A percentile compares a stretch with the other conserved stretches of the same genome.
Conservation (phyloP, 768 basidiomycete species). For the Rhodotorula kratochvilovae region DNA sequence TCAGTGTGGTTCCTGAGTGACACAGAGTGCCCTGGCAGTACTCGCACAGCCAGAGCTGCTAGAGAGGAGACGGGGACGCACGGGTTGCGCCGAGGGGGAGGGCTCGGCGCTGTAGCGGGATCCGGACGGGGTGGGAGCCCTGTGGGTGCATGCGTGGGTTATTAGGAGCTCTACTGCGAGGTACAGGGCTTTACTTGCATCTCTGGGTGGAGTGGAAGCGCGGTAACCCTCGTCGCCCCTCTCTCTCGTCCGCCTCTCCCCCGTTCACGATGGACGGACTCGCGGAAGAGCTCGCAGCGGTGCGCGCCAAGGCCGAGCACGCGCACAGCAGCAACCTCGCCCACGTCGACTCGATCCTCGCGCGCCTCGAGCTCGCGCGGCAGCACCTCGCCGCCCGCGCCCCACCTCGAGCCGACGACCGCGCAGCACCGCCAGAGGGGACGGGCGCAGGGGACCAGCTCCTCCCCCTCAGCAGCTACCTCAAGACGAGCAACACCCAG, state of each 20-base stretch:
- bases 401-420: background rate
- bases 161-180: background rate
- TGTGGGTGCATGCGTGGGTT: background rate
- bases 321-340: conserved; percentile 2
- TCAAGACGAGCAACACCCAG: conserved; percentile 14
- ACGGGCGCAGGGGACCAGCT: background rate
- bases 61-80: background rate
- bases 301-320: background rate
- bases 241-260: background rate
- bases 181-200: background rate
- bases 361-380: conserved; percentile 24
- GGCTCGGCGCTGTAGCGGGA: background rate
- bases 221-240: background rate
- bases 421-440: background rate
- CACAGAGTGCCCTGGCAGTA: too few species aligned
- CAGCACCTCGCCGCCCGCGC: conserved; percentile 3
- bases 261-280: background rate
- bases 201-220: background rate
- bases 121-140: background rate
- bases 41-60: too few species aligned
- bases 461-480: conserved; percentile 12
- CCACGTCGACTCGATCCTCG: conserved; percentile 23
- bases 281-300: background rate
- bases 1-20: too few species aligned
- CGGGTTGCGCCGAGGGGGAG: background rate